phyloP scores from a whole-genome alignment of 306 rosid species.

The Coriaria nepalensis region DNA sequence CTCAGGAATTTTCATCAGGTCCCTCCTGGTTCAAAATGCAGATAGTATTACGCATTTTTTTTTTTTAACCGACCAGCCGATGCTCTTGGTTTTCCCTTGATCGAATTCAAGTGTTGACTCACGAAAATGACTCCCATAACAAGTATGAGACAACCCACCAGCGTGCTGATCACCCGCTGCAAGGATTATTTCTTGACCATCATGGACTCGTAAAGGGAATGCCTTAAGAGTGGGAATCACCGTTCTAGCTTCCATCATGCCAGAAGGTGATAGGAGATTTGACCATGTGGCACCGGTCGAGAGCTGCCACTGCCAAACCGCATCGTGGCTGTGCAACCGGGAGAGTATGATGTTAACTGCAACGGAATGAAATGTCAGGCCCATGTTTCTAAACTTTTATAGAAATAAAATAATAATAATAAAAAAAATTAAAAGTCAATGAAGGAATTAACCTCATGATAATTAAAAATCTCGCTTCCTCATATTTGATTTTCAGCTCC shows the following conservation, averaged over 20 bases:
- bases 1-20: too few relatives aligned
- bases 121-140: slow-evolving; percentile 89
- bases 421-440: slow-evolving; percentile 5
- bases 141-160: slow-evolving; percentile 83
- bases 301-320: slow-evolving; percentile 91
- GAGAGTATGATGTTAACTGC: slow-evolving; percentile 93
- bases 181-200: slow-evolving; percentile 61
- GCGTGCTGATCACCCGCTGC: slow-evolving; percentile 97
- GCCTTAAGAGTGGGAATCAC: slow-evolving; percentile 87
- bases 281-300: slow-evolving; percentile 87
- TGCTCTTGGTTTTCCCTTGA: slow-evolving; percentile 77
- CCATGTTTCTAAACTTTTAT: slow-evolving; percentile 5
- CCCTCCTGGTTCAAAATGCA: not conserved
- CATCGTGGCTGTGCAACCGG: slow-evolving; percentile 89
- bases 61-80: slow-evolving; percentile 35
- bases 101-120: slow-evolving; percentile 76
- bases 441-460: too few relatives aligned
- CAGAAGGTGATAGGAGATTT: slow-evolving; percentile 89
- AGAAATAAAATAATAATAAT: slow-evolving; percentile 6
- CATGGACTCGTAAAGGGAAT: slow-evolving; percentile 46
- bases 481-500: slow-evolving; percentile 20
- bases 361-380: slow-evolving; percentile 6
- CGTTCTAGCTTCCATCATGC: slow-evolving; percentile 75
- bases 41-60: slow-evolving; percentile 1
- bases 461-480: slow-evolving; percentile 99